A percentile compares a stretch with the other conserved stretches of the same genome.
These are phyloP conservation scores for Monascus purpureus DNA, from an alignment of 495 filamentous ascomycete species.

Conservation along the genomic window DNA sequence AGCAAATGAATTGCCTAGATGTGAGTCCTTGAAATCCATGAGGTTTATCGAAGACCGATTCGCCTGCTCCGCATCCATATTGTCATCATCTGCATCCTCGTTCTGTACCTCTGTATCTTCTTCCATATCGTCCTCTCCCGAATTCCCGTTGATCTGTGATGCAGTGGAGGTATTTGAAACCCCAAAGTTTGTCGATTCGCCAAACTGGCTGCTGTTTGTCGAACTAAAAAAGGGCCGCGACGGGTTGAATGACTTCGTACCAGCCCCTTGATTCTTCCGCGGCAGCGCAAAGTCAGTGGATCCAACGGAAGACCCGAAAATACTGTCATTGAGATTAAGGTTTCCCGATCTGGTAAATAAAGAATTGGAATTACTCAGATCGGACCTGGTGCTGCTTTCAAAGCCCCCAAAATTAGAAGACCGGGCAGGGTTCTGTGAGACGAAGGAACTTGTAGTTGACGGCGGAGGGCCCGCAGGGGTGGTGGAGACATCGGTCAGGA, in stretches of 20 bases:
- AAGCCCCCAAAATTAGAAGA: slow-evolving; percentile 54
- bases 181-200: slow-evolving; percentile 17
- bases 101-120: slow-evolving; percentile 18
- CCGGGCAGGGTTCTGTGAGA: slow-evolving; percentile 54
- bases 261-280: slow-evolving; percentile 15
- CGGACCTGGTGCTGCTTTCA: slow-evolving; percentile 34
- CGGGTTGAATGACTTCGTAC: slow-evolving; percentile 11
- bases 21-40: slow-evolving; percentile 22
- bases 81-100: slow-evolving; percentile 13
- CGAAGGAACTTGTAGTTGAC: slow-evolving; percentile 53
- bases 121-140: slow-evolving; percentile 17
- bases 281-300: slow-evolving; percentile 21
- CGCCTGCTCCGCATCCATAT: slow-evolving; percentile 14
- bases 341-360: slow-evolving; percentile 27
- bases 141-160: slow-evolving; percentile 20
- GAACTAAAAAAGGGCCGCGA: slow-evolving; percentile 21
- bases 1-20: slow-evolving; percentile 13
- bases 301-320: slow-evolving; percentile 29
- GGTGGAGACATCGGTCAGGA: slow-evolving; percentile 47
- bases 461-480: slow-evolving; percentile 69
- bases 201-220: slow-evolving; percentile 31
- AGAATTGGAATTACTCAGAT: slow-evolving; percentile 18
- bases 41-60: slow-evolving; percentile 7
- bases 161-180: slow-evolving; percentile 15
- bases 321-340: slow-evolving; percentile 28